Conservation (phyloP, 345 rosid species). For the Pseudoturritis turrita region DNA sequence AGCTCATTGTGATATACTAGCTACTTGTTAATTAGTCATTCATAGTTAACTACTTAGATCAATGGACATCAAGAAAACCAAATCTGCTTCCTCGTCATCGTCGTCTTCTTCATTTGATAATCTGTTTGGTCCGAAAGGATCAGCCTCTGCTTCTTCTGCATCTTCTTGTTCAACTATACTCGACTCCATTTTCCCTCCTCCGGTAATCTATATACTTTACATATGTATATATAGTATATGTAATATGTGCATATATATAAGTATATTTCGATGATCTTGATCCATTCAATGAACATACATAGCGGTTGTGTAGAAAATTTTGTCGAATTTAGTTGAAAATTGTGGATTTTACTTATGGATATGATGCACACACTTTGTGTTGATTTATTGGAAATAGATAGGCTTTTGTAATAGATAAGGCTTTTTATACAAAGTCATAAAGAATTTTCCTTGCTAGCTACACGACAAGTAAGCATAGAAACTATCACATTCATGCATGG, state of each 20-base stretch:
- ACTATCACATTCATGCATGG: constrained; percentile 21
- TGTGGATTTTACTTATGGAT: background rate
- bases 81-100: constrained; percentile 5
- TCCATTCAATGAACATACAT: background rate
- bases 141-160: constrained; percentile 20
- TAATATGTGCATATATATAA: background rate
- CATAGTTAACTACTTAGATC: background rate
- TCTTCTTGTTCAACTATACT: constrained; percentile 33
- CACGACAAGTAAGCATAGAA: constrained; percentile 23
- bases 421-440: constrained; percentile 14
- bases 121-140: constrained; percentile 32
- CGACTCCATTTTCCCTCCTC: constrained; percentile 36
- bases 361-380: background rate
- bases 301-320: background rate
- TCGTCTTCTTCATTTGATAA: constrained; percentile 24
- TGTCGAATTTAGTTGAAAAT: background rate
- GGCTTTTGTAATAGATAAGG: constrained; percentile 16
- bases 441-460: constrained; percentile 4
- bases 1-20: background rate
- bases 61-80: constrained; percentile 28
- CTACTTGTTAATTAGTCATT: background rate
- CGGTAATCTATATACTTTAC: constrained; percentile 10
- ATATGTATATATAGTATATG: background rate
- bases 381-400: background rate
- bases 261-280: background rate